Percentiles rank a stretch among this genome's conserved stretches.
Conservation (phyloP, 2,329 filamentous ascomycete genomes). For the Hymenoscyphus fraxineus region DNA sequence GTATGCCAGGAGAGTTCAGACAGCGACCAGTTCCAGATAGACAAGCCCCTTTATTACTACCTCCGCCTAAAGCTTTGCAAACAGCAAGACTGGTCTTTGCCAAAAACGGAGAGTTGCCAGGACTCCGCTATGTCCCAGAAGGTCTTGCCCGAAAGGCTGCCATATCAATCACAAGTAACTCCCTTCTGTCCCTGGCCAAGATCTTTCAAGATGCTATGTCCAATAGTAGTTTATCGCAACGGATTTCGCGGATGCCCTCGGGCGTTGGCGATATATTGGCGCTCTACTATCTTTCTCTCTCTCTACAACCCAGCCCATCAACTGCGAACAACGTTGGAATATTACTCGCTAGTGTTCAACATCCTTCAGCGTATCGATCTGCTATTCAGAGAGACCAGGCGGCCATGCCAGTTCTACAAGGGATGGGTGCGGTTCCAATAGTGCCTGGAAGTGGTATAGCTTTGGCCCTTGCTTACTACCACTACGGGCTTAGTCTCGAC, state of each 20-base stretch:
- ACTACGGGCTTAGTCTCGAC: constrained; percentile 86
- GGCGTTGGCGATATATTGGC: constrained; percentile 90
- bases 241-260: constrained; percentile 58
- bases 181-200: constrained; percentile 88
- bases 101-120: constrained; percentile 71
- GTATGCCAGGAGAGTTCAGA: constrained; percentile 30
- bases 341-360: constrained; percentile 89
- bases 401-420: constrained; percentile 57
- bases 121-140: constrained; percentile 68
- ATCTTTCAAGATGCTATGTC: constrained; percentile 97
- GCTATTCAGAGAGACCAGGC: constrained; percentile 32
- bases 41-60: constrained; percentile 64
- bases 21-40: constrained; percentile 11
- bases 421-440: constrained; percentile 46
- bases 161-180: constrained; percentile 92
- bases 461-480: constrained; percentile 88
- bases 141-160: constrained; percentile 73
- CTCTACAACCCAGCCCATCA: constrained; percentile 90
- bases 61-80: constrained; percentile 76
- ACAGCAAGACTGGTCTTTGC: constrained; percentile 83
- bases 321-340: constrained; percentile 99
- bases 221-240: constrained; percentile 44
- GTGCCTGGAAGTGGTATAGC: constrained; percentile 81
- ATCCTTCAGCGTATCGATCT: constrained; percentile 45
- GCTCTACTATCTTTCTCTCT: constrained; percentile 91